These are phyloP conservation scores for Globisporangium cederbergense DNA, from an alignment of 352 stramenopile species.

Conservation along the genomic window DNA sequence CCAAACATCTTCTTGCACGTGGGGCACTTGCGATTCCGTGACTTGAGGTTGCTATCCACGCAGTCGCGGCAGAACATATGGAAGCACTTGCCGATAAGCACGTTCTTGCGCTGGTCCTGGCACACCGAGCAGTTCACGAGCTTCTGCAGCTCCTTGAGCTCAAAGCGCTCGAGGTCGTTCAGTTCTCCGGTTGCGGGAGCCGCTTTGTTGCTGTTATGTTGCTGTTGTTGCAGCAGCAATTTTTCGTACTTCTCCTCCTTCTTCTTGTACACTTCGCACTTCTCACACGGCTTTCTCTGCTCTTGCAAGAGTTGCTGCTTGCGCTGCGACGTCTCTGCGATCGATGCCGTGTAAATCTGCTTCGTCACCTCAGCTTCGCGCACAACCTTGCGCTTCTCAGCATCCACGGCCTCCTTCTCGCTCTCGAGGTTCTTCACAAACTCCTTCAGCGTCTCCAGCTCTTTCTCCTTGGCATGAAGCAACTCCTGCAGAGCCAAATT, in stretches of 20 bases:
- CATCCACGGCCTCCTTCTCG: conserved; percentile 47
- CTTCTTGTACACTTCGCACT: conserved; percentile 51
- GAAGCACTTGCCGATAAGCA: conserved; percentile 87
- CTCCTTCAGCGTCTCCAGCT: conserved; percentile 68
- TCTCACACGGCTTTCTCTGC: conserved; percentile 48
- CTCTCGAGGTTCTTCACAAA: conserved; percentile 49
- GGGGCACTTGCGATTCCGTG: conserved; percentile 86
- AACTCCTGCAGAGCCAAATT: conserved; percentile 26
- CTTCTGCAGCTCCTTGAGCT: conserved; percentile 81
- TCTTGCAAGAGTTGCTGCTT: conserved; percentile 53
- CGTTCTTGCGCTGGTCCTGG: conserved; percentile 79
- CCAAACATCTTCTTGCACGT: conserved; percentile 91
- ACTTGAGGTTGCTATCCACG: conserved; percentile 85
- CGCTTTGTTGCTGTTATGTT: conserved; percentile 21
- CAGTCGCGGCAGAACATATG: conserved; percentile 90
- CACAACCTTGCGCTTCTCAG: conserved; percentile 52
- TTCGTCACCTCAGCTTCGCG: conserved; percentile 62
- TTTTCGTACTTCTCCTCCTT: conserved; percentile 52
- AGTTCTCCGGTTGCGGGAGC: conserved; percentile 35
- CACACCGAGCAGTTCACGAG: conserved; percentile 84
- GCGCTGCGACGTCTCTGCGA: conserved; percentile 42
- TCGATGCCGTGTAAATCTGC: conserved; percentile 47
- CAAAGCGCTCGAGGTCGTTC: conserved; percentile 71
- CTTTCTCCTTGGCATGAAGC: conserved; percentile 52
- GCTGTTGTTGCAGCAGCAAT: conserved; percentile 20